Base-by-base conservation (phyloP, 352 stramenopile genomes). In the Plasmopara muralis region DNA sequence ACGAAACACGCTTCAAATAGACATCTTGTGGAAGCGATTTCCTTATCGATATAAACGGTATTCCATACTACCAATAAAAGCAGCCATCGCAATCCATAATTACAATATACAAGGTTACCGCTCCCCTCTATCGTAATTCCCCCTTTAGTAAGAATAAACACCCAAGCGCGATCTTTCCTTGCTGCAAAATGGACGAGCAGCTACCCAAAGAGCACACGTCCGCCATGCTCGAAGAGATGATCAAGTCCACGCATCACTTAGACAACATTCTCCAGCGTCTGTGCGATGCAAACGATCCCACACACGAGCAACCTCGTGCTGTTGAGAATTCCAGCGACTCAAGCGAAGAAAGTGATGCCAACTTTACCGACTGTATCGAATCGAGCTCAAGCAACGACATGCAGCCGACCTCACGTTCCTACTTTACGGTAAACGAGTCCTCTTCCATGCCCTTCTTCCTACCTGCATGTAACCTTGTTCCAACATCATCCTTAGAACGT, bases 241-340 rank as follows among this genome's bases (percentile, higher is more conserved):
- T 67, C 37, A 43, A 59, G 29, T 57, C 41, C 18, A 67, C 62
- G 30, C 44, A 58, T 37, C 45, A 62, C 4, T 56, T 85, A 28
- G 74, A 87, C 42, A 61, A 53, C n/a, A 80, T 87, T 35, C 60
- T 87, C 4, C 64, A 85, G 50, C 43, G 47, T 7, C 39, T 83
- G 44, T 80, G 72, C 38, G 51, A 58, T 5, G 57, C 38, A 25
- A 47, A 42, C 16, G 35, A 18, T 41, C 0, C 14, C 9, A 28
- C 12, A 49, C 0, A 48, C 18, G 42, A 40, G 29, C 7, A 46
- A 10, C 5, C 25, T 25, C 8, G 10, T 14, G 16, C 3, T 54
- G 5, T 37, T 1, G 18, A 52, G 4, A 39, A 35, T 9, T 15
- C 35, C 2, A n/a, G 49, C 18, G 12, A 46, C 15, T 9, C 10